Evolutionary conservation across 805 yeast genomes (phyloP).

Genomic region (Candida sanyiensis): DNA sequence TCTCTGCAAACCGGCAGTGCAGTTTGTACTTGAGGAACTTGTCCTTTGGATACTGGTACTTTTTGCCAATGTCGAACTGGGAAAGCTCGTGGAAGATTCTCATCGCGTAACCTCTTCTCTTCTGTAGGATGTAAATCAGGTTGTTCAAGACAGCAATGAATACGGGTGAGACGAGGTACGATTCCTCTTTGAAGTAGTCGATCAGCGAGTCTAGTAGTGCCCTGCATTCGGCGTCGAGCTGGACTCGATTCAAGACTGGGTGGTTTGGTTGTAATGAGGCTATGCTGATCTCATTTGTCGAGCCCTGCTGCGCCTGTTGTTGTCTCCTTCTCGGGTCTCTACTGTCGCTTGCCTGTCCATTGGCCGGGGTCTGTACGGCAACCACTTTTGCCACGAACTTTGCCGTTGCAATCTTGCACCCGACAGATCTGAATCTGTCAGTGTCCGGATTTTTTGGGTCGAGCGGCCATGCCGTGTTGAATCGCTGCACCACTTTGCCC

Average conservation of each 20-base stretch:
- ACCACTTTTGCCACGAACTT: slow-evolving; percentile 64
- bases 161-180: slow-evolving; percentile 48
- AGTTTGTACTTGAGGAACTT: slow-evolving; percentile 41
- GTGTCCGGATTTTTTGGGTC: slow-evolving; percentile 25
- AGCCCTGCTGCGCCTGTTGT: too few species aligned
- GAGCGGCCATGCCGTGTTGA: slow-evolving; percentile 54
- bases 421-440: slow-evolving; percentile 42
- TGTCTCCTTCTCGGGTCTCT: slow-evolving; percentile 25
- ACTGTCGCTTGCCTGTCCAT: slow-evolving; percentile 12
- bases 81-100: slow-evolving; percentile 56
- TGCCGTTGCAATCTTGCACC: slow-evolving; percentile 61
- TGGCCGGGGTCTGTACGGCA: slow-evolving; percentile 44
- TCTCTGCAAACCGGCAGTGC: slow-evolving; percentile 56
- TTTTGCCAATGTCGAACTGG: slow-evolving; percentile 53
- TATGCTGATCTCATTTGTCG: slow-evolving; percentile 21
- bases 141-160: slow-evolving; percentile 67
- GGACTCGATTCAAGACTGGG: slow-evolving; percentile 49
- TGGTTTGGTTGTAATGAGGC: slow-evolving; percentile 39
- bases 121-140: slow-evolving; percentile 54
- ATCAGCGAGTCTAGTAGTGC: slow-evolving; percentile 63
- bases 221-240: slow-evolving; percentile 66
- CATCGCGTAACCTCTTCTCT: slow-evolving; percentile 55
- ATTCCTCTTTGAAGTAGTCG: slow-evolving; percentile 47
- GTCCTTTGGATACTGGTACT: slow-evolving; percentile 41
- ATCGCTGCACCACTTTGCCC: slow-evolving; percentile 50